A percentile compares a stretch with the other conserved stretches of the same genome.
phyloP scores from a whole-genome alignment of 768 basidiomycete genomes.

The Tricholoma matsutake region DNA sequence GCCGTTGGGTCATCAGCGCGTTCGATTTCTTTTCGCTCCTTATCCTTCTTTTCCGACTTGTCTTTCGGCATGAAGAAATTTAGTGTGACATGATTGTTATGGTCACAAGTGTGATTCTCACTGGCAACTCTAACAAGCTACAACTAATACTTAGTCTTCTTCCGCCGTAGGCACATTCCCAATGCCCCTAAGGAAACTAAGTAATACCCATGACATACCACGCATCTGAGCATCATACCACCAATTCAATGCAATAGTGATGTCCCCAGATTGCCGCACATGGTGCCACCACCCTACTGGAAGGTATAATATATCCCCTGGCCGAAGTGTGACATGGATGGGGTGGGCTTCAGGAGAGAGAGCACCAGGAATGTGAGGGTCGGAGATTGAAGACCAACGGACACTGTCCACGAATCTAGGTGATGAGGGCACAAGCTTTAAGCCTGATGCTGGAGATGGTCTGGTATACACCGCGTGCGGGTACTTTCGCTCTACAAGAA shows the following conservation, averaged over 20 bases:
- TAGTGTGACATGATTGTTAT: neutral
- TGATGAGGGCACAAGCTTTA: conserved; percentile 28
- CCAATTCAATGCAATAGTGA: conserved; percentile 78
- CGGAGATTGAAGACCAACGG: conserved; percentile 78
- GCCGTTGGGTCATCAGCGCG: conserved; percentile 32
- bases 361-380: conserved; percentile 48
- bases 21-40: conserved; percentile 54
- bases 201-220: conserved; percentile 67
- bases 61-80: conserved; percentile 58
- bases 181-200: conserved; percentile 56
- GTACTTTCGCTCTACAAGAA: conserved; percentile 49
- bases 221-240: conserved; percentile 84
- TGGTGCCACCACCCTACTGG: conserved; percentile 97
- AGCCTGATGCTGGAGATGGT: conserved; percentile 26
- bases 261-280: conserved; percentile 65
- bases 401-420: conserved; percentile 32
- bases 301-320: conserved; percentile 83
- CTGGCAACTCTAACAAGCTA: neutral
- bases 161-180: conserved; percentile 28
- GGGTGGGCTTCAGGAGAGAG: conserved; percentile 58
- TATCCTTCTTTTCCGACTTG: conserved; percentile 75
- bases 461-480: conserved; percentile 67
- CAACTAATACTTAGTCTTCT: neutral
- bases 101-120: neutral
- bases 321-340: conserved; percentile 58